Conservation (phyloP, 805 yeast species). For the Pichia paraexigua region DNA sequence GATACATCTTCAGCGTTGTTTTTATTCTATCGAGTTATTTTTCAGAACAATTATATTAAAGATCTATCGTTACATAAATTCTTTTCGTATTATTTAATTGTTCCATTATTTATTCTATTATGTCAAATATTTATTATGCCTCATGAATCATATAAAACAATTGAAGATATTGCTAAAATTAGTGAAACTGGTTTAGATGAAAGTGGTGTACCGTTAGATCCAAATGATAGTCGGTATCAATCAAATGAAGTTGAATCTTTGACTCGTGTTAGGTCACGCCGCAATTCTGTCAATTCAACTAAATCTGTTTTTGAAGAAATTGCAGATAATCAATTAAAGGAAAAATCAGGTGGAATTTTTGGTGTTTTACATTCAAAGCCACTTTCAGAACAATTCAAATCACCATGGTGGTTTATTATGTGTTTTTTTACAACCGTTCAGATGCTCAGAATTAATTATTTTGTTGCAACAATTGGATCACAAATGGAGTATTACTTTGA, state of each 20-base stretch:
- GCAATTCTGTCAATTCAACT: conserved; percentile 29
- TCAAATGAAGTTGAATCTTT: conserved; percentile 13
- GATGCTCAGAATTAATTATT: conserved; percentile 87
- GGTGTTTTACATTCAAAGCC: conserved; percentile 67
- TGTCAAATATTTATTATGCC: conserved; percentile 84
- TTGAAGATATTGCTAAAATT: conserved; percentile 58
- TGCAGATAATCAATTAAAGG: conserved; percentile 48
- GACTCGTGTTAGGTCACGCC: conserved; percentile 23
- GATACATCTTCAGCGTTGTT: conserved; percentile 90
- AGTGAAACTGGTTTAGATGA: conserved; percentile 71
- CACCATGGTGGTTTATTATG: conserved; percentile 77
- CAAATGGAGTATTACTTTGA: conserved; percentile 72
- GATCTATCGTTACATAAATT: conserved; percentile 45
- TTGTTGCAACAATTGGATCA: conserved; percentile 79
- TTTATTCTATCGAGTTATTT: conserved; percentile 59
- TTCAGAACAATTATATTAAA: conserved; percentile 35
- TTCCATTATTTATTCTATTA: conserved; percentile 67
- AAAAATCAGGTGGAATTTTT: conserved; percentile 58
- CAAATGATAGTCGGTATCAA: conserved; percentile 32
- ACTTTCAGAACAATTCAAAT: conserved; percentile 32
- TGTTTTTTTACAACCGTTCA: conserved; percentile 73
- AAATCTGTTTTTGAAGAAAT: conserved; percentile 61
- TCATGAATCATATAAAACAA: conserved; percentile 59
- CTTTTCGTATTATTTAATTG: conserved; percentile 58
- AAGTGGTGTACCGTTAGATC: conserved; percentile 49